Evolutionary conservation across 257 asterid species (phyloP), one percentile per base, ranked within the genome.

Genomic region (Solanum megistacrolobum): DNA sequence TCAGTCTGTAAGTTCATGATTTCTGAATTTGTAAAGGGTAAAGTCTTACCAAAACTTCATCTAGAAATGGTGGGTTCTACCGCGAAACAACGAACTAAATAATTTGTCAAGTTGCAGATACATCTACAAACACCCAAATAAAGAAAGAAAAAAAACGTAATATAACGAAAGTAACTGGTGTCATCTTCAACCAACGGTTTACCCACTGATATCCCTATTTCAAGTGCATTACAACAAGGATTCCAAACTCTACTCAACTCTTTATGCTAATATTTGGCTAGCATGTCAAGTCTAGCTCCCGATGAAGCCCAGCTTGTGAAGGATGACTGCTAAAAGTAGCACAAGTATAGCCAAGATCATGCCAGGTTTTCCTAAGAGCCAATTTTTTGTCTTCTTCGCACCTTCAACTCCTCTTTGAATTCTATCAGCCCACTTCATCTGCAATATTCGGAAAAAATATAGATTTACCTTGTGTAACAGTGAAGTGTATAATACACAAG

Each of bases 371-470:
- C 99, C 99, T 38, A 97, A 93, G 69, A 97, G 91, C 94, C 93
- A 96, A 74, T 94, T 96, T 93, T 97, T 97, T 0, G 98, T 96
- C 94, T 93, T 97, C 93, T 90, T 94, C 2, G 94, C 99, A 79
- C 96, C 97, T 92, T 92, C 98, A 23, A 93, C 94, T 14, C 96
- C 98, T 34, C 95, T 93, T 89, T 95, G 99, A 85, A 92, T 38
- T 91, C 94, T 94, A 88, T 97, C 98, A 5, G 94, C 98, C 99
- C 99, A 97, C 91, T 87, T 95, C 99, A 97, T 94, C 99, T 96
- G 91, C 90, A 89, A 48, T 68, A 74, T n/a, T 73, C 13, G 21
- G 35, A 27, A 68, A 46, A 62, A 16, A 35, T 25, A 65, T 13
- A 23, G 29, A 48, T 46, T 81, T 46, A 81, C 18, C 38, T 29